phyloP scores from a whole-genome alignment of 257 asterid genomes.

The Ajuga chamaepitys region DNA sequence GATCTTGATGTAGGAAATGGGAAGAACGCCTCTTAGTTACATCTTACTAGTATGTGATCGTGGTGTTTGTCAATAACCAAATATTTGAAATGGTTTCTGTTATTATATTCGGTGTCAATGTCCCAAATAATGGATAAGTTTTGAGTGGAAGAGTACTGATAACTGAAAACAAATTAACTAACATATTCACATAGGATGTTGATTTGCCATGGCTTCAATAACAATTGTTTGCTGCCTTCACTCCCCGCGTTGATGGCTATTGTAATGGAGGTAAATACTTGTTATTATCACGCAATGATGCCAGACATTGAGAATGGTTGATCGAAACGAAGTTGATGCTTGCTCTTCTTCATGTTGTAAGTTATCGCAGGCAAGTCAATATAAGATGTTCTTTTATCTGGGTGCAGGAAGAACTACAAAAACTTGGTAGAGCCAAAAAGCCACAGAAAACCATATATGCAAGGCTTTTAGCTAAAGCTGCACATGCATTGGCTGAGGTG shows the following conservation, averaged over 20 bases:
- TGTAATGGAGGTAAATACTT: not conserved
- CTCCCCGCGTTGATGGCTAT: not conserved
- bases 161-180: not conserved
- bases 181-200: not conserved
- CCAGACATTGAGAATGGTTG: conserved; percentile 1
- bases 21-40: not conserved
- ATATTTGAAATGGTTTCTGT: not conserved
- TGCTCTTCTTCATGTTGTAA: not conserved
- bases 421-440: conserved; percentile 61
- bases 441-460: conserved; percentile 78
- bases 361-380: not conserved
- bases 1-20: not conserved
- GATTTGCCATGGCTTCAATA: not conserved
- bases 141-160: not conserved
- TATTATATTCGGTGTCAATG: not conserved
- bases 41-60: not conserved
- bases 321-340: not conserved
- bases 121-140: not conserved
- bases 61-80: not conserved
- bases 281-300: conserved; percentile 1
- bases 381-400: conserved; percentile 6
- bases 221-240: not conserved
- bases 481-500: conserved; percentile 97
- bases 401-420: conserved; percentile 71
- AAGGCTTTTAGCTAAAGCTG: conserved; percentile 81